A percentile compares a stretch with the other conserved stretches of the same genome.
These are phyloP conservation scores for Thielaviopsis euricoi DNA, from an alignment of 2,329 filamentous ascomycete species.

Conservation along the genomic window DNA sequence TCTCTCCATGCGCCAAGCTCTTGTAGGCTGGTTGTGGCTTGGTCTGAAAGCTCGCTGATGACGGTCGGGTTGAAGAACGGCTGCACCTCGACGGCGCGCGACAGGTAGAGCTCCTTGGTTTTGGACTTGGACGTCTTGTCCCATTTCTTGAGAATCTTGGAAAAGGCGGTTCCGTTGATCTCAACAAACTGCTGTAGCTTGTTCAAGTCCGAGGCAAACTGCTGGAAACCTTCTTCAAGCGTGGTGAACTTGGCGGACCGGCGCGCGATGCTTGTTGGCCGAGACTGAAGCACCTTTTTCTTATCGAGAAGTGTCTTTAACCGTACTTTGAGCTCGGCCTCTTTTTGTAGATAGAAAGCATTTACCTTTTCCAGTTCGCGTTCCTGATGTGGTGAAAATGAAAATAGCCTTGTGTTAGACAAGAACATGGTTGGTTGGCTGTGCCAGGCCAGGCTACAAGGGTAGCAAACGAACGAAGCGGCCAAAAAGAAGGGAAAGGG, in stretches of 20 bases:
- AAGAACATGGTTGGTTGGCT: neutral
- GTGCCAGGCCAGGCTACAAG: neutral
- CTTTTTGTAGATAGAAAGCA: slow-evolving; percentile 92
- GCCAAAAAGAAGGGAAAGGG: neutral
- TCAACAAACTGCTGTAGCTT: slow-evolving; percentile 98
- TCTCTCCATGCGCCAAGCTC: slow-evolving; percentile 95
- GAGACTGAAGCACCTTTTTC: slow-evolving; percentile 76
- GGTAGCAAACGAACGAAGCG: neutral
- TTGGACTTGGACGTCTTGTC: slow-evolving; percentile 99
- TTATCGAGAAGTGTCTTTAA: slow-evolving; percentile 88
- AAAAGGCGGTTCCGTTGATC: slow-evolving; percentile 93
- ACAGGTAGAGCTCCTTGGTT: slow-evolving; percentile 93
- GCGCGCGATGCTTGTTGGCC: slow-evolving; percentile 57
- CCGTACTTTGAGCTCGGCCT: slow-evolving; percentile 92
- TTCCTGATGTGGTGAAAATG: slow-evolving; percentile 50
- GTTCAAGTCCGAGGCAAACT: slow-evolving; percentile 91
- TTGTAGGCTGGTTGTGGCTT: slow-evolving; percentile 88
- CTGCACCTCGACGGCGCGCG: slow-evolving; percentile 89
- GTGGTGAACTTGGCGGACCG: slow-evolving; percentile 87
- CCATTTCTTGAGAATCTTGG: slow-evolving; percentile 99
- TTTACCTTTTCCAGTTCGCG: slow-evolving; percentile 98
- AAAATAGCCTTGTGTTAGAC: slow-evolving; percentile 22
- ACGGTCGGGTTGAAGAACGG: slow-evolving; percentile 96
- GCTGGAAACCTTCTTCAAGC: slow-evolving; percentile 88
- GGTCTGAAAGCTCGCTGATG: slow-evolving; percentile 89